Evolutionary conservation across 2,329 filamentous ascomycete genomes (phyloP).

Genomic region (Aspergillus vadensis): DNA sequence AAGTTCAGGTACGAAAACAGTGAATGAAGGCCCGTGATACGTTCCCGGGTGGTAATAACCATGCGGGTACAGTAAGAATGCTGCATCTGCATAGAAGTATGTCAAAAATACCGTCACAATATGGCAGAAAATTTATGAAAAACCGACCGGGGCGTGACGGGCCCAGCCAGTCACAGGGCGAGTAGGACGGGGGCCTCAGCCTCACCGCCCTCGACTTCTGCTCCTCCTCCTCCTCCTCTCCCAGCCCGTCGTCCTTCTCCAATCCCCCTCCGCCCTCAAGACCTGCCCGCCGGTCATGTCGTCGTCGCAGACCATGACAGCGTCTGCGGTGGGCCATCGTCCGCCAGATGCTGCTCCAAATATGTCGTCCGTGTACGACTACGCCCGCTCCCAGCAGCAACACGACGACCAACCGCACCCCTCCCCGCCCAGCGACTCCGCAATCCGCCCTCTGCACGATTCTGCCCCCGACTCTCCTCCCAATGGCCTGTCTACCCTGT

Average conservation of each 20-base stretch:
- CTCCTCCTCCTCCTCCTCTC: conserved; percentile 16
- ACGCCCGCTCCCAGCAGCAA: conserved; percentile 32
- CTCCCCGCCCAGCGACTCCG: conserved; percentile 41
- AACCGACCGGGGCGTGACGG: conserved; percentile 5
- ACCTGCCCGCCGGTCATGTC: conserved; percentile 45
- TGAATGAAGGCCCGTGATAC: neutral
- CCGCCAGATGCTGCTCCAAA: conserved; percentile 46
- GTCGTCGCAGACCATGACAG: conserved; percentile 51
- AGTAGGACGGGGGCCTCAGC: neutral
- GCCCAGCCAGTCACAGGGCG: conserved; percentile 6
- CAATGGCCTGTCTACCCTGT: conserved; percentile 32
- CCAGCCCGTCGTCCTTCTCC: conserved; percentile 18
- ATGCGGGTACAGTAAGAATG: neutral
- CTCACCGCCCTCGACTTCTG: conserved; percentile 17
- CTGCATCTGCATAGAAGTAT: neutral
- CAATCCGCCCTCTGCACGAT: conserved; percentile 42
- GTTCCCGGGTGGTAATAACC: neutral
- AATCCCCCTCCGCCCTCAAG: conserved; percentile 17
- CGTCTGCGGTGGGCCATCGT: conserved; percentile 50
- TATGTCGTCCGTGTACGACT: conserved; percentile 45
- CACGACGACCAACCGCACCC: conserved; percentile 21
- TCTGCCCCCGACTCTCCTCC: conserved; percentile 32
- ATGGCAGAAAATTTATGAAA: conserved; percentile 12
- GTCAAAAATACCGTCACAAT: conserved; percentile 1
- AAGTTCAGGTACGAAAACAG: neutral